Conservation (phyloP, 1,139 yeast species). For the Scheffersomyces parashehatae region DNA sequence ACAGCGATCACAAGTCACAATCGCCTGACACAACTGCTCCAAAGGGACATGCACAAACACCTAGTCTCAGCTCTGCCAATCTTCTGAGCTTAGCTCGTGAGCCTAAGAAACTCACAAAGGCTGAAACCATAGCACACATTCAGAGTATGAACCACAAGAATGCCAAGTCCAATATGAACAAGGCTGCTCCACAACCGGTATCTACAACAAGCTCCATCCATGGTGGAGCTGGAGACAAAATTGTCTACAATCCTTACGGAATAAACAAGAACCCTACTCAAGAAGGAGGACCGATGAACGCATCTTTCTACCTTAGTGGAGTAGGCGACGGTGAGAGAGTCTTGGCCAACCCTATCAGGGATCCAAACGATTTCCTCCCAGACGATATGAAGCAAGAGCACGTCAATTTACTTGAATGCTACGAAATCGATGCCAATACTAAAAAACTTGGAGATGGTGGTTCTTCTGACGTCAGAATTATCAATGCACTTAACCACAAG, state of each 20-base stretch:
- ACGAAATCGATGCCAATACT: slow-evolving; percentile 50
- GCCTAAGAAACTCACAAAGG: slow-evolving; percentile 33
- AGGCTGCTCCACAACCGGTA: neutral
- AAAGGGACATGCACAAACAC: neutral
- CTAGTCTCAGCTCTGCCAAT: neutral
- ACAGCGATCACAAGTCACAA: slow-evolving; percentile 4
- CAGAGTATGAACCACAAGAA: slow-evolving; percentile 36
- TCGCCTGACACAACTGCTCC: slow-evolving; percentile 3
- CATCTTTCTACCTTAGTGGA: slow-evolving; percentile 45
- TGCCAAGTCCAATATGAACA: slow-evolving; percentile 9
- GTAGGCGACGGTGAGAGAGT: slow-evolving; percentile 40
- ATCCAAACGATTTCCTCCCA: slow-evolving; percentile 69
- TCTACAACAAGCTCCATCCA: slow-evolving; percentile 5
- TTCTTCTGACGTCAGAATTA: slow-evolving; percentile 62
- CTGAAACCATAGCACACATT: slow-evolving; percentile 42
- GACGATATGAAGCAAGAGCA: slow-evolving; percentile 51
- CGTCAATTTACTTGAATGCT: slow-evolving; percentile 57
- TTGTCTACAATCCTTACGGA: slow-evolving; percentile 50
- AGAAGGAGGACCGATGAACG: slow-evolving; percentile 36
- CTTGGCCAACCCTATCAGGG: slow-evolving; percentile 63
- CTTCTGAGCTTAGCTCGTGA: slow-evolving; percentile 8
- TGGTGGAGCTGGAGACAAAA: slow-evolving; percentile 27
- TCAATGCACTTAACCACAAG: slow-evolving; percentile 42
- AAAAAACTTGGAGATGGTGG: slow-evolving; percentile 72
- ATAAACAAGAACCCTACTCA: slow-evolving; percentile 36